phyloP scores from a whole-genome alignment of 139 green algal species.

The Chlorella sp. region DNA sequence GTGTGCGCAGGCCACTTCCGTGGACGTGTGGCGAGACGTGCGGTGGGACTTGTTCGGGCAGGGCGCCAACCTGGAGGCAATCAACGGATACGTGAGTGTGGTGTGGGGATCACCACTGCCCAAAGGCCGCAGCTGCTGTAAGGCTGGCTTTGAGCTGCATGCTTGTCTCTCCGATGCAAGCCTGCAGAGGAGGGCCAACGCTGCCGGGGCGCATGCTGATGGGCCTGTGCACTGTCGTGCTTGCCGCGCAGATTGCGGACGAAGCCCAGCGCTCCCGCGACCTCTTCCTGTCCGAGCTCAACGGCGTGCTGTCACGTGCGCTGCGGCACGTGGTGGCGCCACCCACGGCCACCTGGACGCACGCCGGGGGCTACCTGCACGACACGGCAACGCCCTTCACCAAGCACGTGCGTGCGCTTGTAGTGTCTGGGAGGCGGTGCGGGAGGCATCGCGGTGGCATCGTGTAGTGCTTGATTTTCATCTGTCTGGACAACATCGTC shows the following conservation, averaged over 20 bases:
- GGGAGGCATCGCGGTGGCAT: too few relatives aligned
- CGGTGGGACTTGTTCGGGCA: slow-evolving; percentile 40
- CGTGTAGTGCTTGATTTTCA: too few relatives aligned
- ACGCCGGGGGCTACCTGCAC: slow-evolving; percentile 23
- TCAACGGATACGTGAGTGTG: slow-evolving; percentile 7
- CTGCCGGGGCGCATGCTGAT: too few relatives aligned
- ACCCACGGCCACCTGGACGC: slow-evolving; percentile 45
- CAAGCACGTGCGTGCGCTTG: slow-evolving; percentile 16
- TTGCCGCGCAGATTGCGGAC: slow-evolving; percentile 11
- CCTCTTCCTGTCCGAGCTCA: slow-evolving; percentile 47
- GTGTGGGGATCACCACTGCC: too few relatives aligned
- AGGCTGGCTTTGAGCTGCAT: too few relatives aligned
- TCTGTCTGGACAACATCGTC: too few relatives aligned
- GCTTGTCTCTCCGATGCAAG: too few relatives aligned
- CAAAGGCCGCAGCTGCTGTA: too few relatives aligned
- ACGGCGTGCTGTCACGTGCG: slow-evolving; percentile 26
- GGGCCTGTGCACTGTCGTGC: too few relatives aligned
- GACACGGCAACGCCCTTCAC: slow-evolving; percentile 33
- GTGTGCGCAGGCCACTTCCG: slow-evolving; percentile 1
- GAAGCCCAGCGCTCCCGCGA: slow-evolving; percentile 23
- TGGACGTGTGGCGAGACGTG: slow-evolving; percentile 21
- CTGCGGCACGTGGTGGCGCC: slow-evolving; percentile 62
- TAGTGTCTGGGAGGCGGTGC: too few relatives aligned
- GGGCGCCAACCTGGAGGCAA: slow-evolving; percentile 9
- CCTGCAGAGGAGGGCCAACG: too few relatives aligned